These are phyloP conservation scores for Oropetium thomaeum DNA, from an alignment of 176 grass and related monocot species.

Conservation along the genomic window DNA sequence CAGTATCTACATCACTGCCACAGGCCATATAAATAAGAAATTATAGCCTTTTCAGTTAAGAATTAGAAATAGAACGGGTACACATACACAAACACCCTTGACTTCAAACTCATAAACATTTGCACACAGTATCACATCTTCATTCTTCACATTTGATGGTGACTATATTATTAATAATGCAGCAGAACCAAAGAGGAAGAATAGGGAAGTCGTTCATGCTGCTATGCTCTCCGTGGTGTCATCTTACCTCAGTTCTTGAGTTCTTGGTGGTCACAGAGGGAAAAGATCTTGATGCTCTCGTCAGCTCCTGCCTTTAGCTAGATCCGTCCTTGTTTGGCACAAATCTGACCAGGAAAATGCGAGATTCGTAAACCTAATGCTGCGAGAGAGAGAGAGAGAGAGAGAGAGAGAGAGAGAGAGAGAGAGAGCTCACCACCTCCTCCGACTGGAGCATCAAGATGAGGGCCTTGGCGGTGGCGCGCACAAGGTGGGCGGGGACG, in stretches of 20 bases:
- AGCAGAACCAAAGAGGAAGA: constrained; percentile 67
- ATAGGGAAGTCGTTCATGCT: no score
- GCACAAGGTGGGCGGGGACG: constrained; percentile 50
- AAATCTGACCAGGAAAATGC: no score
- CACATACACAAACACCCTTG: not conserved
- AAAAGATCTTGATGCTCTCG: no score
- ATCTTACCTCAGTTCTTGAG: no score
- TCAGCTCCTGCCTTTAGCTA: no score
- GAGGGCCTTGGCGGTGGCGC: constrained; percentile 56
- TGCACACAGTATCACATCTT: constrained; percentile 8
- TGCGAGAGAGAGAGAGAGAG: no score
- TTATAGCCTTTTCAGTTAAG: not conserved
- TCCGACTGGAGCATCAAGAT: constrained; percentile 51
- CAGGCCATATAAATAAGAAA: no score
- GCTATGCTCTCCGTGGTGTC: no score
- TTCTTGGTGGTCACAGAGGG: no score
- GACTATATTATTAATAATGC: constrained; percentile 5
- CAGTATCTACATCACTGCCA: not conserved
- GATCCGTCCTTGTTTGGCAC: no score
- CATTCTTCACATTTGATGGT: not conserved
- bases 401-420: no score
- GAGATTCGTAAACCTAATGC: no score
- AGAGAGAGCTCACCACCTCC: constrained; percentile 63
- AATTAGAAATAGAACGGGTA: not conserved
- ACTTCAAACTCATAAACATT: not conserved